Evolutionary conservation across 805 yeast species (phyloP), one percentile per base, ranked within the genome.

Genomic region (Aciculoconidium aculeatum): DNA sequence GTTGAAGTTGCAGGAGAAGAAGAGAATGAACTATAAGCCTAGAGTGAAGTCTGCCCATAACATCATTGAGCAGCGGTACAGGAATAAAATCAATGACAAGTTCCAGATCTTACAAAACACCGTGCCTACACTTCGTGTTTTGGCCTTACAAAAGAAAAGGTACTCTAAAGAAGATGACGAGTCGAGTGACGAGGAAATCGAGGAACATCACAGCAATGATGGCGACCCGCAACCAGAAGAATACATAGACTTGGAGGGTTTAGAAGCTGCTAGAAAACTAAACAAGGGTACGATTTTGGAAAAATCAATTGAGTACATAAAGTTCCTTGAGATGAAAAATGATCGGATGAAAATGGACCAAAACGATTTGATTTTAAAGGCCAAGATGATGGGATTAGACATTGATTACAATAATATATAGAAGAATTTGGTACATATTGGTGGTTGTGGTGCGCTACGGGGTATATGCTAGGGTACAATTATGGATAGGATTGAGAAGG

Each of bases 231-330:
- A 26, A 16, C 27, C 17, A 8, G 34, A 24, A 11, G 33, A 17
- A 5, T 27, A 15, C n/a, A 30, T 33, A 10, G 78, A 75, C 31
- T 57, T 81, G 14, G 92, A 82, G 39, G 94, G 92, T 3, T 62
- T 82, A 18, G 67, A 78, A 13, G 92, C 92, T 0, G 87, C 88
- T 7, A 55, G 72, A 18, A 81, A 81, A 49, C 61, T 84, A 32
- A 82, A 81, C 52, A 83, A 83, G 53, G 92, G 90, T 9, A 79
- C 80, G 16, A 80, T 83, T 9, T 59, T 83, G 30, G 67, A 84
- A 21, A 83, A 83, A 47, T 84, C 88, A 6, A 77, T 85, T 1
- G 94, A 83, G 55, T 84, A 84, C 51, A 83, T 83, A 46, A 65
- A 69, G 45, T 86, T 81, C 49, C 58, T 83, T 39, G 87, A 83